phyloP scores from a whole-genome alignment of 2,329 filamentous ascomycete species.

The Alternaria dauci region DNA sequence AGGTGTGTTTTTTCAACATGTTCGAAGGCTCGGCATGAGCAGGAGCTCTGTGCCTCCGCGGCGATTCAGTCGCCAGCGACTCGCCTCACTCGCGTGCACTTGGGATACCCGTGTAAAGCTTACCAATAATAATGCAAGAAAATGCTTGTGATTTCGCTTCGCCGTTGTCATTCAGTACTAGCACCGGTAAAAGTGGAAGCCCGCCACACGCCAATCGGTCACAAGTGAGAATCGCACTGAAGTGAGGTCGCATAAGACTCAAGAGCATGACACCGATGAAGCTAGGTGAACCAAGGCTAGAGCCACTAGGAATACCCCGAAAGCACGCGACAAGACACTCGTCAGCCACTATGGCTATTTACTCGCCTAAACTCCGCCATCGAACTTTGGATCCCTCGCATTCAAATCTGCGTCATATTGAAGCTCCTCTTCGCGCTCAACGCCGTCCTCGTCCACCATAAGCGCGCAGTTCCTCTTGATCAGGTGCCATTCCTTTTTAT shows the following conservation, averaged over 20 bases:
- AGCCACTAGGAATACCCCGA: background rate
- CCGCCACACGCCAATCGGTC: background rate
- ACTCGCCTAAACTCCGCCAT: conserved; percentile 2
- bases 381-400: conserved; percentile 50
- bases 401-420: conserved; percentile 53
- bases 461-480: conserved; percentile 59
- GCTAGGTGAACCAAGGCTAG: background rate
- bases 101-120: background rate
- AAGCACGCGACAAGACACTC: background rate
- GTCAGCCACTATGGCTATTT: background rate
- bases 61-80: background rate
- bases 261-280: background rate
- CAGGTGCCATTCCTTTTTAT: conserved; percentile 61
- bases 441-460: conserved; percentile 53
- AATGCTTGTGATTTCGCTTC: background rate
- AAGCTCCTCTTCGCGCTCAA: conserved; percentile 47
- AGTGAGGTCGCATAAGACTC: background rate
- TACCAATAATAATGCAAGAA: background rate
- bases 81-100: background rate
- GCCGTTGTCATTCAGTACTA: too few relatives aligned
- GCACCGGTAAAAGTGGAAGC: background rate
- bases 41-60: background rate
- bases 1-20: background rate
- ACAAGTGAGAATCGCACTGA: background rate
- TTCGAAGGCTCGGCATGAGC: background rate